Evolutionary conservation across 108 stramenopile species (phyloP).

Genomic region (Pseudonitzschia multistriata): DNA sequence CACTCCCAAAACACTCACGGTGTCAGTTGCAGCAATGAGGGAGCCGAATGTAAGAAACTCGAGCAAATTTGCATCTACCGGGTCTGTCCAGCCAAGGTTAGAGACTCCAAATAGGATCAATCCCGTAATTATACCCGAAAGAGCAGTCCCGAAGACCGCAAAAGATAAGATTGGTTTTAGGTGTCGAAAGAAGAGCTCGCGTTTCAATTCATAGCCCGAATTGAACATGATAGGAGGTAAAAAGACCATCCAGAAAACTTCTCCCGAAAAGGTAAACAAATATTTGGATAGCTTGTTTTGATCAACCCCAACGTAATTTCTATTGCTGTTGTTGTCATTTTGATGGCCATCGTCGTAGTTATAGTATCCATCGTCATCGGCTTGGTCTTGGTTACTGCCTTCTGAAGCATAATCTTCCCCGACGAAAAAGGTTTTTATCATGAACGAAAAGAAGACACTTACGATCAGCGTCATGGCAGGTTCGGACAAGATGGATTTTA

Average conservation of each 20-base stretch:
- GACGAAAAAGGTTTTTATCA: slow-evolving; percentile 27
- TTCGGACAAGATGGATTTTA: slow-evolving; percentile 57
- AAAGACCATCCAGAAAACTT: slow-evolving; percentile 70
- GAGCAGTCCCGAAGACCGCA: slow-evolving; percentile 67
- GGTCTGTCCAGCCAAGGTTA: slow-evolving; percentile 27
- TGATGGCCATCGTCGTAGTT: slow-evolving; percentile 3
- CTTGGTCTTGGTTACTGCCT: not conserved
- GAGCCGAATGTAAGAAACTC: slow-evolving; percentile 76
- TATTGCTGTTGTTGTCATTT: slow-evolving; percentile 5
- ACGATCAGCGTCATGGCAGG: slow-evolving; percentile 60
- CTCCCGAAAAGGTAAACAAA: slow-evolving; percentile 53
- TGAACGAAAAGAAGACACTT: slow-evolving; percentile 45
- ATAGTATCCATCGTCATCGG: slow-evolving; percentile 12
- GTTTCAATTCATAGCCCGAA: slow-evolving; percentile 64
- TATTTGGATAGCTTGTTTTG: slow-evolving; percentile 11
- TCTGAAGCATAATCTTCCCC: not conserved
- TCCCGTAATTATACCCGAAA: slow-evolving; percentile 52
- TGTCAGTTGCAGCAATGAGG: slow-evolving; percentile 82
- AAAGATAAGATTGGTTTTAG: slow-evolving; percentile 58
- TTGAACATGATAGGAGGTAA: slow-evolving; percentile 89
- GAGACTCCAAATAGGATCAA: slow-evolving; percentile 36
- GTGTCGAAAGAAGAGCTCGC: slow-evolving; percentile 63
- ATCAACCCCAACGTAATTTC: slow-evolving; percentile 14
- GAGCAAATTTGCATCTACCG: slow-evolving; percentile 44
- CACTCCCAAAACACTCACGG: slow-evolving; percentile 70